Evolutionary conservation across 768 basidiomycete species (phyloP).

Genomic region (Boletus vinaceobasis): DNA sequence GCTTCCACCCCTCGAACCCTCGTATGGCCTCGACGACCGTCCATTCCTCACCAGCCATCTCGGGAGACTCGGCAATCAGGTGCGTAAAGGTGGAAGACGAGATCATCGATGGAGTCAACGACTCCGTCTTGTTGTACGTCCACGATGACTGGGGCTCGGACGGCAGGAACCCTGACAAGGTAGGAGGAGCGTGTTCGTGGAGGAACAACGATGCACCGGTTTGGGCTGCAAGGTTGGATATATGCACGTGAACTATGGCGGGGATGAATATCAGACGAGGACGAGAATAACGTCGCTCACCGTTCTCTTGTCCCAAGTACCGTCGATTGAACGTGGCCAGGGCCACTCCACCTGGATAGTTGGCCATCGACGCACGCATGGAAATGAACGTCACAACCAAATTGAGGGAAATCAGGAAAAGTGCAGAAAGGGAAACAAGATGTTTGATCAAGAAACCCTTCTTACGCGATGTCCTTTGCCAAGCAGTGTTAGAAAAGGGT

Average conservation of each 20-base stretch:
- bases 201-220: constrained; percentile 89
- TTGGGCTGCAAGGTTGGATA: constrained; percentile 83
- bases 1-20: constrained; percentile 43
- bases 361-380: constrained; percentile 57
- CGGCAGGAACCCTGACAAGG: constrained; percentile 9
- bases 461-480: constrained; percentile 42
- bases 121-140: constrained; percentile 84
- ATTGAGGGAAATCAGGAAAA: constrained; percentile 54
- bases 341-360: constrained; percentile 90
- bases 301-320: constrained; percentile 33
- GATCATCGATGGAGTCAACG: constrained; percentile 45
- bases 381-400: constrained; percentile 48
- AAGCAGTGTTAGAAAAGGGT: background rate
- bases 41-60: constrained; percentile 38
- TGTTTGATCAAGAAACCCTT: constrained; percentile 48
- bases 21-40: constrained; percentile 39
- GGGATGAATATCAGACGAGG: background rate
- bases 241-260: constrained; percentile 60
- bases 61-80: constrained; percentile 50
- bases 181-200: constrained; percentile 62
- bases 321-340: constrained; percentile 57
- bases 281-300: constrained; percentile 19
- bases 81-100: constrained; percentile 51
- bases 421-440: constrained; percentile 43
- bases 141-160: constrained; percentile 35